Percentiles rank a stretch among this genome's conserved stretches.
phyloP scores from a whole-genome alignment of 2,329 filamentous ascomycete species.

The Ceratocystis huliohia region DNA sequence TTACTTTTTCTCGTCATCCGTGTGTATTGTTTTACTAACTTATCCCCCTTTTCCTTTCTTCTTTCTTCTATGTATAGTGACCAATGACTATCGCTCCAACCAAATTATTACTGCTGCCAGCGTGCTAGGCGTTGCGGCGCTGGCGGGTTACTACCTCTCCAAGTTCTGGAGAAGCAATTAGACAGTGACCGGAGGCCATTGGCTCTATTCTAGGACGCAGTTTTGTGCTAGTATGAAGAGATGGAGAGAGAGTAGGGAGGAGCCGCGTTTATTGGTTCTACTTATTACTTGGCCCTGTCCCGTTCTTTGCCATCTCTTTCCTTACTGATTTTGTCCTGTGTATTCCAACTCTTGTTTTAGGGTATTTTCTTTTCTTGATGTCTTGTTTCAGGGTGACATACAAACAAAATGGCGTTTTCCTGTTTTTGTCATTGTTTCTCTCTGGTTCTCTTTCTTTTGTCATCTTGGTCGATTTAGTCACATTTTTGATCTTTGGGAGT shows the following conservation, averaged over 20 bases:
- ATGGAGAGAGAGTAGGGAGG: no score
- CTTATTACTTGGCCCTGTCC: no score
- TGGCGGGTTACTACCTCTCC: conserved; percentile 28
- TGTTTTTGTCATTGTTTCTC: conserved; percentile 10
- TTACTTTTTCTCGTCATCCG: background rate
- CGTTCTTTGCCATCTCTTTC: no score
- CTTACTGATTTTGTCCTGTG: background rate
- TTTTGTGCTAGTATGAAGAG: no score
- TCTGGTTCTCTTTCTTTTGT: conserved; percentile 18
- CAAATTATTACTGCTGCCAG: conserved; percentile 28
- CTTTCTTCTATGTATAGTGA: conserved; percentile 22
- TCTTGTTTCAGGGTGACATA: conserved; percentile 9
- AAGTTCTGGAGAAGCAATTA: conserved; percentile 18
- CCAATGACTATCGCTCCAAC: conserved; percentile 27
- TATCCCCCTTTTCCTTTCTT: background rate
- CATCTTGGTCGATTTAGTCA: conserved; percentile 13
- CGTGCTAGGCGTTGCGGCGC: conserved; percentile 29
- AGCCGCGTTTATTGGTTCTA: no score
- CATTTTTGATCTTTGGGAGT: conserved; percentile 8
- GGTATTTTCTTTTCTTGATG: background rate
- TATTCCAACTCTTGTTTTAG: conserved; percentile 8
- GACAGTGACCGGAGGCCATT: no score
- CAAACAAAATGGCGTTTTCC: conserved; percentile 17
- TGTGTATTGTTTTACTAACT: background rate
- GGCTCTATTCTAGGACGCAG: no score